A percentile compares a stretch with the other conserved stretches of the same genome.
These are phyloP conservation scores for Evernia prunastri DNA, from an alignment of 495 filamentous ascomycete species.

Conservation along the genomic window DNA sequence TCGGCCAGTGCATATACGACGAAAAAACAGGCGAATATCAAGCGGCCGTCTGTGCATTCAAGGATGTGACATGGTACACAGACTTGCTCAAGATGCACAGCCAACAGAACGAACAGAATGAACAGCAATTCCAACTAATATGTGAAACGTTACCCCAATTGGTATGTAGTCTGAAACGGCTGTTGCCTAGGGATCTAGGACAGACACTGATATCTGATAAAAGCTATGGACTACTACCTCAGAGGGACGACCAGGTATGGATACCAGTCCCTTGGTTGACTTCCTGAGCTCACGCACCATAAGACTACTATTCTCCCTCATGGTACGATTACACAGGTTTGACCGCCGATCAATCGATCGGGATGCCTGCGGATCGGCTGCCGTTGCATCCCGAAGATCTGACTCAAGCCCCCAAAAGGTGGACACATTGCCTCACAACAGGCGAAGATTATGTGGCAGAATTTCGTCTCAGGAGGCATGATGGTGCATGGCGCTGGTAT, in stretches of 20 bases:
- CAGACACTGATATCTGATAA: not conserved
- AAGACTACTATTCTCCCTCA: conserved; percentile 58
- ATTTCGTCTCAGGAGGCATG: conserved; percentile 55
- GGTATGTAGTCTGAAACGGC: conserved; percentile 30
- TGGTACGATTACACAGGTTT: conserved; percentile 71
- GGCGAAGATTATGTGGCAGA: conserved; percentile 60
- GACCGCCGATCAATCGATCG: conserved; percentile 44
- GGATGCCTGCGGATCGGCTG: conserved; percentile 33
- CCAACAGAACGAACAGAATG: conserved; percentile 53
- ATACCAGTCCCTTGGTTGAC: not conserved
- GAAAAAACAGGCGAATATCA: conserved; percentile 58
- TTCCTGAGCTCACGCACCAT: not conserved
- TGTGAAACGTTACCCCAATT: conserved; percentile 66
- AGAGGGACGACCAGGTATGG: conserved; percentile 36
- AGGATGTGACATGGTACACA: conserved; percentile 58
- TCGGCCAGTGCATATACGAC: conserved; percentile 53
- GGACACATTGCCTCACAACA: conserved; percentile 52
- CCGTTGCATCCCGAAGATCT: conserved; percentile 55
- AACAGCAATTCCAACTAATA: conserved; percentile 60
- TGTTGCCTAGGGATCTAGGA: not conserved
- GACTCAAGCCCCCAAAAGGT: conserved; percentile 40
- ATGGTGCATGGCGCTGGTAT: conserved; percentile 57
- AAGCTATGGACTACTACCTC: conserved; percentile 56
- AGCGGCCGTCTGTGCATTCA: conserved; percentile 55
- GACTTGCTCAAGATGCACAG: conserved; percentile 55